Evolutionary conservation across 805 yeast species (phyloP).

Genomic region (Myxozyma lipomycoides): DNA sequence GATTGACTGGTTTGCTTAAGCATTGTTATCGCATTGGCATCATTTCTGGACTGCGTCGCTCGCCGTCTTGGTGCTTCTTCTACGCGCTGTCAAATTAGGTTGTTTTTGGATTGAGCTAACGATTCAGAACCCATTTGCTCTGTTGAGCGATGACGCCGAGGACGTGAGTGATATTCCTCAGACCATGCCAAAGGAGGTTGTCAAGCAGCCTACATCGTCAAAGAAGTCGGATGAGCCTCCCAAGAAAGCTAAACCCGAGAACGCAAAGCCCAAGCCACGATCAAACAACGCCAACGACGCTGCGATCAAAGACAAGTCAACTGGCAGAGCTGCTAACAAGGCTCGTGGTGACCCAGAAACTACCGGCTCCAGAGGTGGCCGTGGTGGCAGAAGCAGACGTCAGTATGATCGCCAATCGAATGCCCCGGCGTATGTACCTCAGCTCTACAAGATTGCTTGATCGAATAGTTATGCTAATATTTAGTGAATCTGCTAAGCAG

Average conservation of each 20-base stretch:
- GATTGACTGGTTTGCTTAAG: too few species aligned
- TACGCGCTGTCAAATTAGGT: too few species aligned
- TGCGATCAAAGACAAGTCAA: slow-evolving; percentile 62
- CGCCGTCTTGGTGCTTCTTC: too few species aligned
- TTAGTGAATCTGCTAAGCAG: slow-evolving; percentile 76
- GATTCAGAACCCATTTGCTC: slow-evolving; percentile 25
- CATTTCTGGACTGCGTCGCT: too few species aligned
- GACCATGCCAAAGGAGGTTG: slow-evolving; percentile 55
- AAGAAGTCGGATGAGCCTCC: slow-evolving; percentile 80
- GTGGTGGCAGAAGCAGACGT: slow-evolving; percentile 8
- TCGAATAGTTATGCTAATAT: neutral
- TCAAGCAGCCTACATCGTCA: slow-evolving; percentile 71
- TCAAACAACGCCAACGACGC: slow-evolving; percentile 76
- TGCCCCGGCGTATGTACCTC: slow-evolving; percentile 18
- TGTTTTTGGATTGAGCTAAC: too few species aligned
- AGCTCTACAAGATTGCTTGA: too few species aligned
- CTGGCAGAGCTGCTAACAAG: slow-evolving; percentile 52
- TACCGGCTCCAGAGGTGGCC: slow-evolving; percentile 25
- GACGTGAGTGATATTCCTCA: slow-evolving; percentile 51
- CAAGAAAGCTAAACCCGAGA: slow-evolving; percentile 58
- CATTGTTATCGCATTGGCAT: too few species aligned
- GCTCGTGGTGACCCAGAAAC: slow-evolving; percentile 26
- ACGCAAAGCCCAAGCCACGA: slow-evolving; percentile 58
- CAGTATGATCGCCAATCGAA: slow-evolving; percentile 69
- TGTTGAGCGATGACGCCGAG: slow-evolving; percentile 66